Conservation (phyloP, 306 rosid species). For the Herpetospermum pedunculosum region DNA sequence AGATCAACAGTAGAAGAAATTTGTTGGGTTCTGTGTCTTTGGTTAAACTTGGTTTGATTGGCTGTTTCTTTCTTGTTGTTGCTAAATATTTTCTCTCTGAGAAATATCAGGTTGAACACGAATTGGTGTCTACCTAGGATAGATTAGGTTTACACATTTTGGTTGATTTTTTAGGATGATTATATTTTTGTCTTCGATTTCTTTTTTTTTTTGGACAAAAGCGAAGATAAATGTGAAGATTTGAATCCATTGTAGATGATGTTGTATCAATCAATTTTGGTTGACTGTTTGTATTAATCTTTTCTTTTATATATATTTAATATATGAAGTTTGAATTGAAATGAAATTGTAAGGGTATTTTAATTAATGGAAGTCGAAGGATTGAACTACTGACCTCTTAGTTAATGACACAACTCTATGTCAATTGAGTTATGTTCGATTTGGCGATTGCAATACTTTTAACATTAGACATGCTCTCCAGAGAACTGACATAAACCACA, state of each 20-base stretch:
- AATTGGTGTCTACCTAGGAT: background rate
- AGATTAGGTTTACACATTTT: background rate
- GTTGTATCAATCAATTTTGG: background rate
- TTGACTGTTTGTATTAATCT: too few relatives aligned
- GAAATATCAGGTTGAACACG: slow-evolving; percentile 10
- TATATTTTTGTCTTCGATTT: background rate
- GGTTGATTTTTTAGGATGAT: background rate
- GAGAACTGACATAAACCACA: too few relatives aligned
- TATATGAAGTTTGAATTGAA: too few relatives aligned
- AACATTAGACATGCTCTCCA: too few relatives aligned
- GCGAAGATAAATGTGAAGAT: background rate
- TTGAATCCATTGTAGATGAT: background rate
- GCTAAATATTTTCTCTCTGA: slow-evolving; percentile 22
- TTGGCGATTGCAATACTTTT: too few relatives aligned
- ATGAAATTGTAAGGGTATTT: too few relatives aligned
- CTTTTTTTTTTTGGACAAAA: background rate
- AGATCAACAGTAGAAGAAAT: background rate
- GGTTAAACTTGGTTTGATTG: slow-evolving; percentile 24
- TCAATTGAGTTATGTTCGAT: too few relatives aligned
- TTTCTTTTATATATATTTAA: too few relatives aligned
- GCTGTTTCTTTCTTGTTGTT: slow-evolving; percentile 26
- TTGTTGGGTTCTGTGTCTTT: slow-evolving; percentile 10
- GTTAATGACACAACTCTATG: too few relatives aligned
- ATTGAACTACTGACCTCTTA: too few relatives aligned
- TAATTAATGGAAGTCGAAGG: too few relatives aligned